Base-by-base conservation (phyloP, 2,329 filamentous ascomycete genomes). In the Boeremia lycopersici region DNA sequence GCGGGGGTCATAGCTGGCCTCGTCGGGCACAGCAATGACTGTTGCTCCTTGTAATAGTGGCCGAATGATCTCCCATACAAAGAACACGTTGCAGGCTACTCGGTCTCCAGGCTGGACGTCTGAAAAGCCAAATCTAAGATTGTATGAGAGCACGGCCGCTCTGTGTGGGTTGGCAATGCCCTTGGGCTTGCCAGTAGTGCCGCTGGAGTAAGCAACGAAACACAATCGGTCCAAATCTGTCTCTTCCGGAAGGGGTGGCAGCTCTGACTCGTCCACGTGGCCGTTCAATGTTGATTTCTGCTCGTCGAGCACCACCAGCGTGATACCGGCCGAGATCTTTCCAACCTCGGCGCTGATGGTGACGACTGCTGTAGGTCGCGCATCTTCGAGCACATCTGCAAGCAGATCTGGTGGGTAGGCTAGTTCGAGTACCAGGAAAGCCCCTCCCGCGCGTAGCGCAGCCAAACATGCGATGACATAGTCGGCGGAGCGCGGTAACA, bases 51-150 rank as follows among this genome's bases (percentile, higher is more conserved):
- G 84, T 49, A 93, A 71, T 39, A 93, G 78, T 8, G 90, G 90
- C 5, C 90, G 87, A 49, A 93, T 74, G 52, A 93, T 92, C 72
- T 93, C 90, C 90, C 90, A 93, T 41, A 93, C 82, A 70, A 93
- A 93, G 74, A 93, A 93, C 55, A 93, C 90, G 78, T 93, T 93
- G 77, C 89, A 93, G n/a, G 90, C 90, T 10, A 93, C 89, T 6
- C 90, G 84, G 63, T 92, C 90, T 13, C 89, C 89, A 0, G 86
- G 87, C 15, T 82, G 75, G 2, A 91, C 78, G 70, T 93, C 87
- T 61, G 86, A 88, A 43, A 93, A 73, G 9, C 77, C 79, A 67
- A 93, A 93, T 72, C 90, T 80, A 59, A 91, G 74, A 63, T 90
- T 80, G 69, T 93, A 93, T 6, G 89, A 93, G 26, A 84, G 81